Conservation (phyloP, 305 asterid species). For the Fraxinus dipetala region DNA sequence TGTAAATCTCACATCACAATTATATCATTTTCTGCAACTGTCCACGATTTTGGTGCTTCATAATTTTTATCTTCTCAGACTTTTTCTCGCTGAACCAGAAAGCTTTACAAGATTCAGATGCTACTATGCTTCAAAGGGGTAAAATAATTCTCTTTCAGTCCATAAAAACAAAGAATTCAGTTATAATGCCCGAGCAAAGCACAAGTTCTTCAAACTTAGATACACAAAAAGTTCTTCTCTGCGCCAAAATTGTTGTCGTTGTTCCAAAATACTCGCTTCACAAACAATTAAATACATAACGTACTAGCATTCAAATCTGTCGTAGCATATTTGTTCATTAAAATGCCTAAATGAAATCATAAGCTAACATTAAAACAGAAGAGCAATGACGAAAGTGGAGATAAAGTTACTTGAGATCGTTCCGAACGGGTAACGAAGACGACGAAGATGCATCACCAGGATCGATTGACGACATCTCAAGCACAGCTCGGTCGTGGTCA, state of each 20-base stretch:
- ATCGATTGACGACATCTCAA: constrained; percentile 81
- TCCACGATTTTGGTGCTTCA: background rate
- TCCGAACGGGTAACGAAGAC: constrained; percentile 31
- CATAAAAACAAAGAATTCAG: background rate
- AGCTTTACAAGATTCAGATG: background rate
- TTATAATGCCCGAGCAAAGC: background rate
- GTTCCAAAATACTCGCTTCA: background rate
- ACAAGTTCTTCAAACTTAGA: constrained; percentile 2
- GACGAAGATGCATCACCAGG: constrained; percentile 53
- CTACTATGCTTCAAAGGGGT: constrained; percentile 9
- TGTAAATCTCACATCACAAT: background rate
- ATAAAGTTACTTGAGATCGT: constrained; percentile 47
- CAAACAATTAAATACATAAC: background rate
- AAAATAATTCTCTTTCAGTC: background rate
- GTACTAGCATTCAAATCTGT: background rate
- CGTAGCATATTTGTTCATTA: background rate
- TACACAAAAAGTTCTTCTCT: background rate
- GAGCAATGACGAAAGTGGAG: constrained; percentile 11
- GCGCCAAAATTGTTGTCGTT: background rate
- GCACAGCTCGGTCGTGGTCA: constrained; percentile 74
- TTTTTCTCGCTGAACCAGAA: constrained; percentile 2
- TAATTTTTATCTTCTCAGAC: background rate
- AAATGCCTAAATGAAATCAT: background rate
- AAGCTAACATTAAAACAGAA: constrained; percentile 19
- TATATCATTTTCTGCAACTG: constrained; percentile 12